Conservation (phyloP, 768 basidiomycete species). For the Suillus brevipes region DNA sequence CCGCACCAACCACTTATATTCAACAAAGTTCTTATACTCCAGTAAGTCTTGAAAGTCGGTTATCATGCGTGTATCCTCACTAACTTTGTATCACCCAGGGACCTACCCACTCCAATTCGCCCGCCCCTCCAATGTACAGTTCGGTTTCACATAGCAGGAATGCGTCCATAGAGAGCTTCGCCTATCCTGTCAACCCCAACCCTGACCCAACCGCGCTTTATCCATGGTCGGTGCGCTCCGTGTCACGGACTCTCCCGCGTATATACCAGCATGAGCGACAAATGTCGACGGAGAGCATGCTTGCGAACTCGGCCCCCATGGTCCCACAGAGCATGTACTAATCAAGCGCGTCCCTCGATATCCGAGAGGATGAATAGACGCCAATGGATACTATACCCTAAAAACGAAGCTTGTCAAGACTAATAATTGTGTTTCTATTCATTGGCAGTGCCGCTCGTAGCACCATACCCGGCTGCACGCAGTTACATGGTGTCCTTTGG, state of each 20-base stretch:
- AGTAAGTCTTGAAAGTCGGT: slow-evolving; percentile 1
- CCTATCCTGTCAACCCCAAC: slow-evolving; percentile 18
- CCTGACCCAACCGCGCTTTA: slow-evolving; percentile 35
- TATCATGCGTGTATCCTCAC: not conserved
- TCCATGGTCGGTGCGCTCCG: slow-evolving; percentile 39
- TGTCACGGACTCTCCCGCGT: slow-evolving; percentile 29
- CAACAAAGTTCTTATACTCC: not conserved
- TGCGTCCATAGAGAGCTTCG: slow-evolving; percentile 27
- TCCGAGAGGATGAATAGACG: not conserved
- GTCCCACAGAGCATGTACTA: slow-evolving; percentile 21
- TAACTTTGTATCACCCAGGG: slow-evolving; percentile 1
- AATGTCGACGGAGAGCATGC: slow-evolving; percentile 27
- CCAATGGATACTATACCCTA: slow-evolving; percentile 12
- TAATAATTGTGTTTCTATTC: slow-evolving; percentile 15
- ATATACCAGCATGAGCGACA: slow-evolving; percentile 23
- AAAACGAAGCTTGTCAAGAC: slow-evolving; percentile 6
- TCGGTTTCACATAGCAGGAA: slow-evolving; percentile 6
- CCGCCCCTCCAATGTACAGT: slow-evolving; percentile 11
- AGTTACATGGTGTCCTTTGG: slow-evolving; percentile 1
- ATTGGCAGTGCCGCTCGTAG: not conserved
- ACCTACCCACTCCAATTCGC: not conserved
- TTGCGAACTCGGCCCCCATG: slow-evolving; percentile 28
- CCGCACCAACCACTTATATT: not conserved
- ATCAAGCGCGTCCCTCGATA: not conserved
- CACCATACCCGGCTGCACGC: not conserved